Base-by-base conservation (phyloP, 192 early-diverging fungal species). In the Coemansia sp. region DNA sequence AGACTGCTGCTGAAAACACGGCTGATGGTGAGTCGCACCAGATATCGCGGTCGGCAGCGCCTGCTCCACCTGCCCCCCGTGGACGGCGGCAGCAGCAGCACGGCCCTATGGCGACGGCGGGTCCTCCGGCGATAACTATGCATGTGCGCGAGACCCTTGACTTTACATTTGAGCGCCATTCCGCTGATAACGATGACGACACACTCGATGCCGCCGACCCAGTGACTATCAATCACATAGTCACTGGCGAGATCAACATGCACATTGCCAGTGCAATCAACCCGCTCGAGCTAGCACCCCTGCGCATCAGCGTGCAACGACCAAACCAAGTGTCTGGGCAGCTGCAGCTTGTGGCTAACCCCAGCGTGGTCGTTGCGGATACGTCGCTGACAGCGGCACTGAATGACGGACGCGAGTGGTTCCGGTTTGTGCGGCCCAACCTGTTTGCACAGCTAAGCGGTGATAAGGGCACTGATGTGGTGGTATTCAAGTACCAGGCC, bases 351-450 rank as follows among this genome's bases (percentile, higher is more conserved):
- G 64, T 74, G 49, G 72, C 72, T 20, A 67, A 74, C 24, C 72
- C 72, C 3, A 29, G 39, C 7, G 72, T 67, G 0, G 72, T 66
- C 15, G 55, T 62, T 27, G 52, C 62, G n/a, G 72, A 74, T 35
- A 28, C 64, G 0, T 64, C 72, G 17, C 26, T 58, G 46, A 62
- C 69, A 2, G 45, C 60, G 9, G 14, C 54, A 2, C 46, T 52
- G 45, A 49, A 8, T n/a, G 68, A 60, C 19, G 53, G 58, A 0
- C 44, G 60, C 39, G 60, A 67, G 52, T 67, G 71, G 71, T 74
- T 58, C 53, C 64, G 71, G 27, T 74, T 74, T 47, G 64, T 74
- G 49, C 64, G 71, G 27, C 71, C 71, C 9, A 61, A 74, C 28
- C 44, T 74, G 37, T 74, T 74, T 61, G 64, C 71, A 3, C 51